Base-by-base conservation (phyloP, 306 rosid species). In the Phaseolus lunatus region DNA sequence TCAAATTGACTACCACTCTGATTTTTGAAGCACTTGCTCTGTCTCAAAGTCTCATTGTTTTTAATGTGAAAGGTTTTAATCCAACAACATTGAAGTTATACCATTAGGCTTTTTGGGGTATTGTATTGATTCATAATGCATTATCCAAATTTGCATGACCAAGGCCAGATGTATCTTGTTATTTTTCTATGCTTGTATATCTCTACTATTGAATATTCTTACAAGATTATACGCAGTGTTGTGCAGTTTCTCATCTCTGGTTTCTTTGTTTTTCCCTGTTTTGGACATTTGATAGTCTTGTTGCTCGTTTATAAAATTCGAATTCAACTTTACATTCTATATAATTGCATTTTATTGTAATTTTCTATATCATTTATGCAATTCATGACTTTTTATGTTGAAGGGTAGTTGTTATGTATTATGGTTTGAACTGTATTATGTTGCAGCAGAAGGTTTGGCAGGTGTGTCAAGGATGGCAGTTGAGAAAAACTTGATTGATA, bases 341-440 rank as follows among this genome's bases (percentile, higher is more conserved):
- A 15, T 19, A 68, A 9, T 58, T 81, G 27, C 33, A 19, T 50
- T 74, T 15, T 35, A 53, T 70, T 75, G 2, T 24, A 44, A 22
- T 33, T 44, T 62, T 69, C 3, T 24, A 12, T 68, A 29, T 41
- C 37, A 9, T 45, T 13, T 18, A 26, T 11, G 54, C 43, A 58
- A 66, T 49, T 59, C 27, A 16, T 50, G 19, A 18, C 47, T 61
- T 49, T 57, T 73, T 59, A 67, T 49, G 39, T 1, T 27, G 68
- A 78, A 49, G 37, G 53, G 47, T 78, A 14, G 50, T 73, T 78
- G 39, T 67, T 67, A 22, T 73, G 64, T 50, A 53, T 31, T 29
- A 66, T 43, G 27, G 43, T 56, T 73, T 37, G 23, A 20, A 31
- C 52, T 53, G 27, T 49, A 26, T 35, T 47, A n/a, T n/a, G n/a